Evolutionary conservation across 495 filamentous ascomycete genomes (phyloP).

Genomic region (Cercophora samala): DNA sequence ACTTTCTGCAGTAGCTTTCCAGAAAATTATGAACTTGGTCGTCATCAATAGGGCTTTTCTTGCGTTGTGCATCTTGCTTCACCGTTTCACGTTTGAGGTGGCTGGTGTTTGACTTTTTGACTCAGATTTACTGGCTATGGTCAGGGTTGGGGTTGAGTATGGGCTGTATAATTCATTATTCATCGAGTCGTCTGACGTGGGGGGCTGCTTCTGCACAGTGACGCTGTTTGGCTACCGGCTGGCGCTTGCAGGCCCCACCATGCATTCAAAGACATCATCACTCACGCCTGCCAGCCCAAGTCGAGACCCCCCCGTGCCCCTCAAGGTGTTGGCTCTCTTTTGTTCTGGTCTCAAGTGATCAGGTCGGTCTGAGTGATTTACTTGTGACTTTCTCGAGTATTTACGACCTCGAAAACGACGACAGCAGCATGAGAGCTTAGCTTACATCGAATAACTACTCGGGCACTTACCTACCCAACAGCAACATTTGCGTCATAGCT

Average conservation of each 20-base stretch:
- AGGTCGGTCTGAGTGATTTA: neutral
- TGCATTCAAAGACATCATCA: slow-evolving; percentile 15
- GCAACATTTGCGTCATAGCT: neutral
- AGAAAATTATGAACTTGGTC: neutral
- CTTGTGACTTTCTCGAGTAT: neutral
- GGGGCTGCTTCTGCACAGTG: slow-evolving; percentile 13
- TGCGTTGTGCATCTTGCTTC: neutral
- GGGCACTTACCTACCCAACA: neutral
- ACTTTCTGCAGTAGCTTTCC: neutral
- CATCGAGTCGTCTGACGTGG: slow-evolving; percentile 9
- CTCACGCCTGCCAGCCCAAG: slow-evolving; percentile 3
- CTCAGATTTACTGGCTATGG: neutral
- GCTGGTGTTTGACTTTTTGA: neutral
- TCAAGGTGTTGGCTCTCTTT: neutral
- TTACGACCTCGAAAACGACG: neutral
- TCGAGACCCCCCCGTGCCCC: slow-evolving; percentile 6
- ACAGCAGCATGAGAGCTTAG: neutral
- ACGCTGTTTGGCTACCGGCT: slow-evolving; percentile 13
- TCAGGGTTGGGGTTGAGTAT: slow-evolving; percentile 18
- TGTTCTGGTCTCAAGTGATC: neutral
- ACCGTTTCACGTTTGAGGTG: neutral
- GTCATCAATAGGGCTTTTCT: neutral
- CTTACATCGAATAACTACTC: neutral
- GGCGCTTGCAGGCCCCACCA: slow-evolving; percentile 11
- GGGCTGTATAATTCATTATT: neutral